Evolutionary conservation across 2,329 filamentous ascomycete species (phyloP).

Genomic region (Fusarium gaditjirri): DNA sequence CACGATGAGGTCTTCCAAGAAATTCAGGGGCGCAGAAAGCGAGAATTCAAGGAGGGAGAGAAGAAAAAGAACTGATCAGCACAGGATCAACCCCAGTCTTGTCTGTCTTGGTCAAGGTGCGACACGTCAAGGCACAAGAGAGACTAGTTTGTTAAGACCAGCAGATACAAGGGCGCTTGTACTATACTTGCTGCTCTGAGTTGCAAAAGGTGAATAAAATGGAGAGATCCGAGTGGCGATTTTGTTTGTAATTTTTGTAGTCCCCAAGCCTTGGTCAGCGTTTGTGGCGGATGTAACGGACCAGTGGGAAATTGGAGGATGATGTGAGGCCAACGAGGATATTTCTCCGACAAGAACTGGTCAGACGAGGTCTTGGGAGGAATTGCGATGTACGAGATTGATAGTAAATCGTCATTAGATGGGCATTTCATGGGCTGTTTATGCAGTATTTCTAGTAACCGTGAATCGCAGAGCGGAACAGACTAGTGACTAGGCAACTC

Average conservation of each 20-base stretch:
- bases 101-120: constrained; percentile 37
- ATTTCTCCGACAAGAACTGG: constrained; percentile 5
- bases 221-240: constrained; percentile 36
- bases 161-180: neutral
- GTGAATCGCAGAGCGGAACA: neutral
- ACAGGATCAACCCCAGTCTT: constrained; percentile 31
- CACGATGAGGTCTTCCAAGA: constrained; percentile 14
- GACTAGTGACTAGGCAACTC: constrained; percentile 11
- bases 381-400: neutral
- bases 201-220: neutral
- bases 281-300: constrained; percentile 34
- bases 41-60: constrained; percentile 19
- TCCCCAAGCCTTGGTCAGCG: constrained; percentile 23
- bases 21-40: constrained; percentile 29
- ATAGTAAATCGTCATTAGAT: neutral
- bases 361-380: neutral
- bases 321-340: constrained; percentile 18
- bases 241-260: constrained; percentile 29
- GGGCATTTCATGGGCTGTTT: constrained; percentile 11
- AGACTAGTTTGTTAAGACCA: constrained; percentile 31
- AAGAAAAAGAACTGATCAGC: constrained; percentile 28
- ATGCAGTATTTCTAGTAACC: constrained; percentile 16
- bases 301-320: constrained; percentile 23
- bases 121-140: constrained; percentile 35
- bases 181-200: neutral